phyloP scores from a whole-genome alignment of 176 grass and related monocot species.

The Tuctoria greenei region DNA sequence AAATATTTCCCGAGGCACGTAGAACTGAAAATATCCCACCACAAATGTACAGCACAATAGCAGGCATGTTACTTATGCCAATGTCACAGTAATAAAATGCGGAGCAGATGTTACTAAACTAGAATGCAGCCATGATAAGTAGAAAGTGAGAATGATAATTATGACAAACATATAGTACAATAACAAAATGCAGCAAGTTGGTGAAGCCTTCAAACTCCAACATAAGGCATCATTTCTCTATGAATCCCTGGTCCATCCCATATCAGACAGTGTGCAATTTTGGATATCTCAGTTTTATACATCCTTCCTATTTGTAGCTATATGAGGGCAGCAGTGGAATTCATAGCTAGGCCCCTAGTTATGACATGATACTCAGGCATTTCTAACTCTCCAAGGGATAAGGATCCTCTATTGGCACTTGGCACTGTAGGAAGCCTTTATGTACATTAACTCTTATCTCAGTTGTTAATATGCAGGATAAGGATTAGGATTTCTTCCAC shows the following conservation, averaged over 20 bases:
- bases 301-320: not conserved
- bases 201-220: constrained; percentile 2
- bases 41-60: not conserved
- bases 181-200: not conserved
- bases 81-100: constrained; percentile 14
- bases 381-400: too few relatives aligned
- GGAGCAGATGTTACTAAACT: not conserved
- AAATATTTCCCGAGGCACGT: constrained; percentile 4
- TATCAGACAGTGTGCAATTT: not conserved
- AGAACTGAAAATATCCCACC: constrained; percentile 8
- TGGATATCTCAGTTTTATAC: not conserved
- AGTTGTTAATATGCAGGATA: too few relatives aligned
- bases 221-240: not conserved
- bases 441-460: too few relatives aligned
- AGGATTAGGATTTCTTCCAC: too few relatives aligned
- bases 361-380: too few relatives aligned
- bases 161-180: not conserved
- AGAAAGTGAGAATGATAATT: not conserved
- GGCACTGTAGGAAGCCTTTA: too few relatives aligned
- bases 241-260: not conserved
- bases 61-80: not conserved
- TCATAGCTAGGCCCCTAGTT: too few relatives aligned
- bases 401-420: too few relatives aligned
- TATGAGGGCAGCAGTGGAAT: not conserved
- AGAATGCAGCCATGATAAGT: not conserved